Conservation (phyloP, 1,284 basidiomycete species). For the Trichosporon sp. region DNA sequence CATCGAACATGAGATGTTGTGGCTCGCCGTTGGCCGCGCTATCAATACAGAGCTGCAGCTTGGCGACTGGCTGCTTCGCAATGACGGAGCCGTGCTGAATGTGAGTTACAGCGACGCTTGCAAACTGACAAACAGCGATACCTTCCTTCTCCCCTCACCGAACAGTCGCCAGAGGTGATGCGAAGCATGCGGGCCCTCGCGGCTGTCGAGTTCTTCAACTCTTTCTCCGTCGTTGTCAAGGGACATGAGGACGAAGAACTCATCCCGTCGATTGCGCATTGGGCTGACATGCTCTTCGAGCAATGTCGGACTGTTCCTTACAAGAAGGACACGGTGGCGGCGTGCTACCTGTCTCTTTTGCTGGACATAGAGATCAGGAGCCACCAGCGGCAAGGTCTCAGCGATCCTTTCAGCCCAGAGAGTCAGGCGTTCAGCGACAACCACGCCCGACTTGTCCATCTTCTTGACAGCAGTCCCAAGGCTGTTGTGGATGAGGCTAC, state of each 20-base stretch:
- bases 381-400: background rate
- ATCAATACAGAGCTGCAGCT: constrained; percentile 18
- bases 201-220: constrained; percentile 20
- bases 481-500: background rate
- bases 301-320: constrained; percentile 1
- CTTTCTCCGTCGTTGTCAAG: constrained; percentile 19
- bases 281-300: constrained; percentile 7
- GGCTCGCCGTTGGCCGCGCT: constrained; percentile 28
- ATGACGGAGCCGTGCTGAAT: constrained; percentile 17
- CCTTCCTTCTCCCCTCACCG: constrained; percentile 29
- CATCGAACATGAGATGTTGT: constrained; percentile 35
- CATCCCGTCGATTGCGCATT: background rate
- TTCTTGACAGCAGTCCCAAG: background rate
- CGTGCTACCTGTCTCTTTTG: constrained; percentile 17
- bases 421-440: background rate
- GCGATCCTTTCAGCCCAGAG: background rate
- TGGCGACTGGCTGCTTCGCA: constrained; percentile 28
- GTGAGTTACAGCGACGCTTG: constrained; percentile 12
- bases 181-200: constrained; percentile 27
- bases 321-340: constrained; percentile 12
- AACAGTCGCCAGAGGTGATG: constrained; percentile 27
- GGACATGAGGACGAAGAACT: constrained; percentile 10
- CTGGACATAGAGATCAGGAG: constrained; percentile 22
- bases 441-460: background rate
- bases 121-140: constrained; percentile 23